Conservation (phyloP, 192 early-diverging fungal genomes). For the Physocladia obscura region DNA sequence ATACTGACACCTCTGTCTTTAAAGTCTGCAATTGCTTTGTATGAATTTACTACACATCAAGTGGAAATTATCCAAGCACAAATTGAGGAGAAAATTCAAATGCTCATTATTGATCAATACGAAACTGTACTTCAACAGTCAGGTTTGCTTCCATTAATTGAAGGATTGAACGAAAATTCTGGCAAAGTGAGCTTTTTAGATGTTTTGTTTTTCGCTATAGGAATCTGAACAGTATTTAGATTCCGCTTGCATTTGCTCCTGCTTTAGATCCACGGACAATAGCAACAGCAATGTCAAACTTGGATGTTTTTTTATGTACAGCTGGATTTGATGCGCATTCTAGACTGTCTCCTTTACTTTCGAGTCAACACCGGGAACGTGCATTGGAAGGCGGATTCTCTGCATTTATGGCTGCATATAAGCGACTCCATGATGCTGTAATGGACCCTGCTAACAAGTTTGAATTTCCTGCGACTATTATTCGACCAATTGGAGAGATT, state of each 20-base stretch:
- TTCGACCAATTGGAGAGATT: constrained; percentile 12
- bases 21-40: constrained; percentile 64
- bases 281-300: constrained; percentile 48
- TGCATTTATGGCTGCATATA: constrained; percentile 15
- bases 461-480: constrained; percentile 13
- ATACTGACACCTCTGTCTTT: background rate
- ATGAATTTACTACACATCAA: constrained; percentile 62
- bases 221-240: constrained; percentile 30
- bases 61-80: constrained; percentile 56
- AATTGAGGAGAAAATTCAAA: constrained; percentile 63
- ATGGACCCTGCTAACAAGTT: constrained; percentile 6
- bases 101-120: constrained; percentile 68
- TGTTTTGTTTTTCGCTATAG: background rate
- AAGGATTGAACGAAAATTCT: constrained; percentile 57
- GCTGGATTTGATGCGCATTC: constrained; percentile 58
- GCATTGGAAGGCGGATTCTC: constrained; percentile 16
- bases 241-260: constrained; percentile 57
- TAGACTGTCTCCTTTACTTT: constrained; percentile 27
- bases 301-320: constrained; percentile 70
- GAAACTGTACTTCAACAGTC: constrained; percentile 61
- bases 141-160: constrained; percentile 53
- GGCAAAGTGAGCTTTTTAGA: constrained; percentile 40
- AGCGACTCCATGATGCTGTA: constrained; percentile 10
- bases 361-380: constrained; percentile 1
- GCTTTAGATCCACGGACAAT: constrained; percentile 55